Base-by-base conservation (phyloP, 805 yeast species). In the Yarrowia sp. region DNA sequence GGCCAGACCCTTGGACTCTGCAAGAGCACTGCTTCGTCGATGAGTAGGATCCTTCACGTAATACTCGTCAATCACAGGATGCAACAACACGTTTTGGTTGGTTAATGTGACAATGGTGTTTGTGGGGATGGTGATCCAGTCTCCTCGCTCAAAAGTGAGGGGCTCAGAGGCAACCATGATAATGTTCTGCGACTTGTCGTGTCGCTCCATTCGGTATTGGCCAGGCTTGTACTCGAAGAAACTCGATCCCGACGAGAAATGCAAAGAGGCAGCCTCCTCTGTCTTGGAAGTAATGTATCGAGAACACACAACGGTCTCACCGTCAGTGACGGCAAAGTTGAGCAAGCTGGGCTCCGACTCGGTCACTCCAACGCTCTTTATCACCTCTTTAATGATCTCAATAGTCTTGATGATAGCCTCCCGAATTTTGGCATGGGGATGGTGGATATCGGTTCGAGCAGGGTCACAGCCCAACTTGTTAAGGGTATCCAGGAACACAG, bases 91-190 rank as follows among this genome's bases (percentile, higher is more conserved):
- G 0, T 96, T 90, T 74, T 92, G 96, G 65, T 85, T 86, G 68
- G 85, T 86, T 66, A 95, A 85, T 0, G 97, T 89, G 16, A 95
- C 75, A 0, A 88, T 79, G 3, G 98, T 89, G 74, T 95, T 95
- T 1, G 98, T 89, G 1, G 98, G 98, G 0, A 95, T 96, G 3
- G 97, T 87, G 61, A 93, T 89, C 99, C 99, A 95, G 76, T 95
- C 99, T 41, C 92, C 93, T 65, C 99, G 79, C 77, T 95, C 98
- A 75, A 95, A 95, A 0, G 99, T 95, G 65, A 95, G 80, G 0
- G 99, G 99, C 73, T 95, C 99, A 17, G 96, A 88, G 1, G 99
- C 97, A 58, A 95, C 95, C 87, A 95, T 88, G n/a, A 93, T 88
- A 17, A 95, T 93, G 75, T 91, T 93, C 75, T 93, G 98, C 10